Conservation (phyloP, 225 moss, liverwort and hornwort species). For the Climacium dendroides region DNA sequence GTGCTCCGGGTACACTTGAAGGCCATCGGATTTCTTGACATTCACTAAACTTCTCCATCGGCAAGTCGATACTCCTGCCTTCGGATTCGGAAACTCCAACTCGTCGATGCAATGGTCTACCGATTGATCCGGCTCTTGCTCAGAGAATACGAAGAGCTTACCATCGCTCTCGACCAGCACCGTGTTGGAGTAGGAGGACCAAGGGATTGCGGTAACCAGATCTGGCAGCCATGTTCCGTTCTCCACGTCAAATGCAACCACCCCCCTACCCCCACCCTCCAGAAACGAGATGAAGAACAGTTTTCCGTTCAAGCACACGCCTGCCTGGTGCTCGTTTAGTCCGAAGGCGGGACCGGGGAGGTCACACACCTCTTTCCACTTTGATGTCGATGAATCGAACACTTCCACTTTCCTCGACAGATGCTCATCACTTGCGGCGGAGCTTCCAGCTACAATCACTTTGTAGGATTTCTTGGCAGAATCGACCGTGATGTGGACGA, state of each 20-base stretch:
- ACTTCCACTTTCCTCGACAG: conserved; percentile 8
- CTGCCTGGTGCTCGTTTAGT: conserved; percentile 13
- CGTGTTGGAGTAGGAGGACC: neutral
- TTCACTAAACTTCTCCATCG: neutral
- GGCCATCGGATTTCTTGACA: neutral
- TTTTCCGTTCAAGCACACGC: neutral
- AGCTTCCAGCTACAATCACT: neutral
- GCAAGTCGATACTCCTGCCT: neutral
- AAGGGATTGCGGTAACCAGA: neutral
- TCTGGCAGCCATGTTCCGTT: neutral
- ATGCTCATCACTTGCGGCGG: neutral
- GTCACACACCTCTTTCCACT: neutral
- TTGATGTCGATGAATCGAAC: neutral
- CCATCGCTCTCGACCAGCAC: neutral
- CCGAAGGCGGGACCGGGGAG: neutral
- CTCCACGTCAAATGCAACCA: neutral
- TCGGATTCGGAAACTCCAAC: neutral
- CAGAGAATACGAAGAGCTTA: neutral
- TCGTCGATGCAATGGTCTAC: conserved; percentile 3
- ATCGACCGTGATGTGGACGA: neutral
- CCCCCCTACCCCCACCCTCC: neutral
- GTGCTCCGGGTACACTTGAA: conserved; percentile 10
- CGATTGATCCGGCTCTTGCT: neutral
- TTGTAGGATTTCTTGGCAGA: neutral
- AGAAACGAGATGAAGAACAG: neutral